Percentiles rank a stretch among this genome's conserved stretches.
These are phyloP conservation scores for Eimeria necatrix DNA, from an alignment of 169 alveolate genomes.

Conservation along the genomic window DNA sequence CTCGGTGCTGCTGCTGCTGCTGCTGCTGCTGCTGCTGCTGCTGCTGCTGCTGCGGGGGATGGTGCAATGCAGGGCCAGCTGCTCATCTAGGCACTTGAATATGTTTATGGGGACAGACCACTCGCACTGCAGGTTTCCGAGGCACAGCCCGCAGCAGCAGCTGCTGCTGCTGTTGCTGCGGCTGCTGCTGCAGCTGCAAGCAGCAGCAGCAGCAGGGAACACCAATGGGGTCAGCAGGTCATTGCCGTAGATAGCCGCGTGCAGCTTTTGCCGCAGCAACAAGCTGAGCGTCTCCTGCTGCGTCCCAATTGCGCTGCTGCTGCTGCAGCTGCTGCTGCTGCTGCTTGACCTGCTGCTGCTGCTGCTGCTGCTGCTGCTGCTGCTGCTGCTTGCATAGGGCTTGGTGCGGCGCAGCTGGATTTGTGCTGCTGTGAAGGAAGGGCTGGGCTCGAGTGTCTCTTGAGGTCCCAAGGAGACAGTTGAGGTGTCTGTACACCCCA, in stretches of 20 bases:
- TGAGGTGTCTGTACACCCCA: not conserved
- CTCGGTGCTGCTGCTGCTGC: not conserved
- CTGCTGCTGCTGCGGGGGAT: constrained; percentile 16
- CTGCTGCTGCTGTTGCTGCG: constrained; percentile 30
- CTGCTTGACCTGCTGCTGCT: not conserved
- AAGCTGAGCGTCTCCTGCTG: not conserved
- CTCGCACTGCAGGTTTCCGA: constrained; percentile 17
- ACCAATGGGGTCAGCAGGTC: not conserved
- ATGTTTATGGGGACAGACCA: constrained; percentile 35
- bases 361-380: not conserved
- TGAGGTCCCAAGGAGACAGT: not conserved
- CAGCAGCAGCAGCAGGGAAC: not conserved
- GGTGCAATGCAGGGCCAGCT: constrained; percentile 32
- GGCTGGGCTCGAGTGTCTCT: constrained; percentile 14
- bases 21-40: constrained; percentile 9
- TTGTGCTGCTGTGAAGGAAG: not conserved
- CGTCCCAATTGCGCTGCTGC: no score
- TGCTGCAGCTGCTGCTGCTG: no score
- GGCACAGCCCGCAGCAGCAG: constrained; percentile 51
- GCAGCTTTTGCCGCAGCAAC: not conserved
- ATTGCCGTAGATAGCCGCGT: not conserved
- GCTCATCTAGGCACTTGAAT: constrained; percentile 34
- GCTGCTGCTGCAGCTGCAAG: not conserved
- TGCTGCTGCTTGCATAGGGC: not conserved
- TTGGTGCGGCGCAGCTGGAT: constrained; percentile 12